phyloP scores from a whole-genome alignment of 257 asterid species.

The Rehmannia glutinosa region DNA sequence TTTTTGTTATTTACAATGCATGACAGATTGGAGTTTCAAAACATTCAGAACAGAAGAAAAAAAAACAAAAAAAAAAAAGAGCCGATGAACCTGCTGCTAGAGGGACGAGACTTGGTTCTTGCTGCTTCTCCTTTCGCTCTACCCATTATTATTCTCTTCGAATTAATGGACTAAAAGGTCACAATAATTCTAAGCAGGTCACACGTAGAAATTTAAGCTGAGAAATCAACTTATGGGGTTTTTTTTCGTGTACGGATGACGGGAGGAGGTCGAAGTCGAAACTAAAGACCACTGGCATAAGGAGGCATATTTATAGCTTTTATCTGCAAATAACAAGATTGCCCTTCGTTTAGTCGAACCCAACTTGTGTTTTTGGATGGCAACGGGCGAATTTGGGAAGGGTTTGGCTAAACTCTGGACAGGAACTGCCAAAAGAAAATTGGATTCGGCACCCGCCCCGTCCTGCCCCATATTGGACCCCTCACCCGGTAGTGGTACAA shows the following conservation, averaged over 20 bases:
- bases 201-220: constrained; percentile 6
- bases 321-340: constrained; percentile 5
- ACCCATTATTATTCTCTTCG: constrained; percentile 54
- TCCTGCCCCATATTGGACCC: too few relatives aligned
- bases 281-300: background rate
- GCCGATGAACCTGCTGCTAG: constrained; percentile 85
- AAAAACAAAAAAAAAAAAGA: background rate
- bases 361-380: too few relatives aligned
- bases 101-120: constrained; percentile 96
- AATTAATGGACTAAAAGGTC: constrained; percentile 1
- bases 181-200: background rate
- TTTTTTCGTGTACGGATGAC: background rate
- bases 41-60: background rate
- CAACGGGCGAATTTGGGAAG: too few relatives aligned
- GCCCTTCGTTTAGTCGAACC: constrained; percentile 15
- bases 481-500: too few relatives aligned
- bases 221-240: constrained; percentile 17
- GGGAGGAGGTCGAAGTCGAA: constrained; percentile 1
- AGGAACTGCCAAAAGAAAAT: too few relatives aligned
- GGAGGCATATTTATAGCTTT: background rate
- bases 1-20: background rate
- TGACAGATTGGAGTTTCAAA: background rate
- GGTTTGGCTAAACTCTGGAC: too few relatives aligned
- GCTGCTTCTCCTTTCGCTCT: constrained; percentile 91
- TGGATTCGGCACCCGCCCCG: too few relatives aligned